Evolutionary conservation across 1,284 basidiomycete species (phyloP), one percentile per base, ranked within the genome.

Genomic region (Trametes versicolor): DNA sequence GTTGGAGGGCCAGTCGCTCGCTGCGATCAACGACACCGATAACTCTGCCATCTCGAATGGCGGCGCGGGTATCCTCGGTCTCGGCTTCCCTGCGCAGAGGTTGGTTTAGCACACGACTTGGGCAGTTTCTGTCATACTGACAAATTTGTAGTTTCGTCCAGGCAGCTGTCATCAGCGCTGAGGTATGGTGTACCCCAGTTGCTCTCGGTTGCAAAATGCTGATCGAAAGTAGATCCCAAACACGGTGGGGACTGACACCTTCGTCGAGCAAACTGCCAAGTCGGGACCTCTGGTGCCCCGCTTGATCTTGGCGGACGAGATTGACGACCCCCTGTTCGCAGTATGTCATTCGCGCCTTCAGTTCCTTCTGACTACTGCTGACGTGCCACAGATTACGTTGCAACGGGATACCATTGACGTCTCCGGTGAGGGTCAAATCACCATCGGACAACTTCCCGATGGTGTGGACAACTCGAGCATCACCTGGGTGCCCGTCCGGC

Each of bases 281-380:
- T 75, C 80, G 64, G 84, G 84, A 0, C 85, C 85, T 8, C 65
- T 86, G 17, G 68, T 86, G 1, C 75, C 83, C 13, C 79, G 85
- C n/a, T 76, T 87, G 43, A 75, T 79, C 5, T 74, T 79, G 74
- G 77, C 80, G 12, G 79, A 78, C 29, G 71, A 77, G 48, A 74
- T 86, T 32, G 78, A 81, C 52, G 72, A 77, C 58, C 83, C 85
- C 2, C 80, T 86, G 77, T 85, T 85, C 64, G 47, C 78, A 4
- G 77, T 78, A 66, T 12, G 76, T 43, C 2, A 19, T 4, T 4
- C 23, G 15, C 1, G 10, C 23, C n/a, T 4, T 32, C 23, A 2
- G 2, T 8, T 4, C 3, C 1, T 0, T 21, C 7, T 4, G n/a
- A 32, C 4, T 21, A 15, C 9, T 43, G 51, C 37, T 54, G 51